These are phyloP conservation scores for Oemleria cerasiformis DNA, from an alignment of 306 rosid genomes.

Conservation along the genomic window DNA sequence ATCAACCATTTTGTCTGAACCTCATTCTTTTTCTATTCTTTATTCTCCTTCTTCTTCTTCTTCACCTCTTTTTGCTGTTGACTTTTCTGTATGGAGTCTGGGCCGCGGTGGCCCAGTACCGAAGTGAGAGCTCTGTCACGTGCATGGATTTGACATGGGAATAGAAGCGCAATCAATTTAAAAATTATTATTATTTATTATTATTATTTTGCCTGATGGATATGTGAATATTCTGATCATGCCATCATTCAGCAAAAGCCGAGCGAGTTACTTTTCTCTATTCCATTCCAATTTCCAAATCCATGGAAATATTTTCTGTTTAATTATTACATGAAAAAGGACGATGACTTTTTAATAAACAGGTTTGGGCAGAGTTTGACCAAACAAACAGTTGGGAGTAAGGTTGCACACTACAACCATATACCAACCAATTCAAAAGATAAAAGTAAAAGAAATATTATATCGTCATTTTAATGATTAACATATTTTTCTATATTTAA, in stretches of 20 bases:
- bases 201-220: not conserved
- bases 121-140: conserved; percentile 39
- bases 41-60: conserved; percentile 2
- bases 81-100: conserved; percentile 21
- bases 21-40: conserved; percentile 1
- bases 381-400: no score
- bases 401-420: no score
- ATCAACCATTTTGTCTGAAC: conserved; percentile 20
- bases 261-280: no score
- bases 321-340: no score
- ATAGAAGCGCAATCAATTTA: conserved; percentile 27
- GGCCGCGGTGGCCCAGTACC: not conserved
- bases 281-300: no score
- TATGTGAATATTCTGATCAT: conserved; percentile 45
- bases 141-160: conserved; percentile 68
- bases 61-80: conserved; percentile 27
- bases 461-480: no score
- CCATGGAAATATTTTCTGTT: no score
- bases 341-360: no score
- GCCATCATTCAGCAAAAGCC: conserved; percentile 6
- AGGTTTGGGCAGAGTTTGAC: no score
- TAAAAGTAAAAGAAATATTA: no score
- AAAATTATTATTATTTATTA: conserved; percentile 14
- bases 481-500: no score
- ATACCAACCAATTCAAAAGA: no score